Conservation (phyloP, 1,284 basidiomycete genomes). For the Tylopilus orsonianus region DNA sequence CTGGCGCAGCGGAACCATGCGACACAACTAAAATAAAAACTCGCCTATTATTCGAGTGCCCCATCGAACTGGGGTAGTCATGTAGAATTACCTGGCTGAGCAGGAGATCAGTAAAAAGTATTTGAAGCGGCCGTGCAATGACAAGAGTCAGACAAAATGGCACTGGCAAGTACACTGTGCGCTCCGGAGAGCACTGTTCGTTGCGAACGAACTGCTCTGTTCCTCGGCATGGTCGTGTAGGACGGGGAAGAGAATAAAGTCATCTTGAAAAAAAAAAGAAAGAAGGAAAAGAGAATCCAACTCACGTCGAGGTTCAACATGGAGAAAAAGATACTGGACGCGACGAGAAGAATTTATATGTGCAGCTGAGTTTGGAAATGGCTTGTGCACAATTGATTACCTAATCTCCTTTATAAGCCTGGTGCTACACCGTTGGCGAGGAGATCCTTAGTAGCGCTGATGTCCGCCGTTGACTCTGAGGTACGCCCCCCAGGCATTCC, state of each 20-base stretch:
- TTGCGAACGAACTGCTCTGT: constrained; percentile 74
- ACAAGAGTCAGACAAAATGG: constrained; percentile 67
- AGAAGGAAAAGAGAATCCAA: constrained; percentile 1
- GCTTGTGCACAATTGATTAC: constrained; percentile 32
- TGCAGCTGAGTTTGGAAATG: constrained; percentile 32
- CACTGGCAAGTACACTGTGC: constrained; percentile 81
- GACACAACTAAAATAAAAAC: constrained; percentile 19
- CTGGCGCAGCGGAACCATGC: constrained; percentile 23
- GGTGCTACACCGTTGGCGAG: constrained; percentile 25
- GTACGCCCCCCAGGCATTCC: constrained; percentile 8
- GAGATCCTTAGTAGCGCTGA: constrained; percentile 11
- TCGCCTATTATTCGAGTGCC: constrained; percentile 20
- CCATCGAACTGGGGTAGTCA: neutral
- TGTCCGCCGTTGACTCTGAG: constrained; percentile 23
- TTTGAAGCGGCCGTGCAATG: neutral
- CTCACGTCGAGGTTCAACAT: constrained; percentile 19
- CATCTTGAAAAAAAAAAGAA: constrained; percentile 45
- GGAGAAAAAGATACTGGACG: neutral
- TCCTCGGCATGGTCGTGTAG: constrained; percentile 75
- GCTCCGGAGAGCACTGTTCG: constrained; percentile 58
- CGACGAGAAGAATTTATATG: constrained; percentile 29
- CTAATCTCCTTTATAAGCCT: constrained; percentile 24
- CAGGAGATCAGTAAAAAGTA: constrained; percentile 13
- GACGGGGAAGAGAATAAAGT: constrained; percentile 84
- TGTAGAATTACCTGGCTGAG: constrained; percentile 2